Conservation (phyloP, 78 protist genomes). For the Salpingoeca rosetta region DNA sequence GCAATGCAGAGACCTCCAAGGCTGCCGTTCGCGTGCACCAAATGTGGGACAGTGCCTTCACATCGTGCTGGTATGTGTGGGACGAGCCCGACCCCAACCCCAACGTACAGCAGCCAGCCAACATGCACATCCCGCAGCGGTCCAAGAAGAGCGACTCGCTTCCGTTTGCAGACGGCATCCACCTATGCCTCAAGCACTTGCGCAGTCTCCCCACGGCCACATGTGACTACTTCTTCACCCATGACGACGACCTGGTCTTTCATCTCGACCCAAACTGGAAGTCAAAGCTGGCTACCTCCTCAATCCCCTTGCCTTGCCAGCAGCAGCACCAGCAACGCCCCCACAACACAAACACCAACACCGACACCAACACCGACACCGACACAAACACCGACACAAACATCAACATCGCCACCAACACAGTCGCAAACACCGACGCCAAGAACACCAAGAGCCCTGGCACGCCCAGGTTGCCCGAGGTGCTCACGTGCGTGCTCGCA, state of each 20-base stretch:
- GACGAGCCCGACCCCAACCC: background rate
- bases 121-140: background rate
- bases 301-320: background rate
- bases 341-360: background rate
- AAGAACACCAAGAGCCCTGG: background rate
- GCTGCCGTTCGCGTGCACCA: background rate
- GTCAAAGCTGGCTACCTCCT: background rate
- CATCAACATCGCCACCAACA: background rate
- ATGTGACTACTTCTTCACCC: background rate
- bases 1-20: background rate
- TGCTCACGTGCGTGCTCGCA: background rate
- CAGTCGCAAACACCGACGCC: background rate
- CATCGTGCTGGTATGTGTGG: background rate
- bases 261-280: background rate
- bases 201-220: background rate
- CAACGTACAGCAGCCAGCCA: background rate
- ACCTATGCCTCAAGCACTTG: background rate
- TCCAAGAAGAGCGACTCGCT: background rate
- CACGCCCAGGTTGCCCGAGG: no score
- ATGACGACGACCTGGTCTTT: background rate
- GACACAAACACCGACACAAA: background rate
- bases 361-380: background rate
- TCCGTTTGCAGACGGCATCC: background rate
- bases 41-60: background rate
- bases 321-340: no score